These are phyloP conservation scores for Babesia gibsoni DNA, from an alignment of 169 alveolate species.

Conservation along the genomic window DNA sequence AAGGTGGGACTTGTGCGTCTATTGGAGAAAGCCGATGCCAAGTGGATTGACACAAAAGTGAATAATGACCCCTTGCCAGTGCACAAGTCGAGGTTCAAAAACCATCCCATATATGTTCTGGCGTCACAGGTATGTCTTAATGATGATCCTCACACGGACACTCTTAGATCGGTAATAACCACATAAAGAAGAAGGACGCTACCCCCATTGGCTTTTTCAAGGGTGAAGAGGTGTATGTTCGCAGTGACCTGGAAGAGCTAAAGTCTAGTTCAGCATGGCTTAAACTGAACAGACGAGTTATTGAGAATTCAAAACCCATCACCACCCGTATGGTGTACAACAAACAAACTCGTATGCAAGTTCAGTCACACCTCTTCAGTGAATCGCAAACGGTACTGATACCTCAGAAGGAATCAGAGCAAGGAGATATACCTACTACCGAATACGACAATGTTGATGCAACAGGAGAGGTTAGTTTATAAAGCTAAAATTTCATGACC, in stretches of 20 bases:
- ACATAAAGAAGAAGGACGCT: conserved; percentile 13
- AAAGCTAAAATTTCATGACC: no score
- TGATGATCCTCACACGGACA: neutral
- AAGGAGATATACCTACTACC: conserved; percentile 10
- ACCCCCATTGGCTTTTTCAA: conserved; percentile 16
- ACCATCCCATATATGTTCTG: conserved; percentile 51
- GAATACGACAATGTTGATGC: conserved; percentile 35
- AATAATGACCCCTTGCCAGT: conserved; percentile 46
- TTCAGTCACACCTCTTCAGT: neutral
- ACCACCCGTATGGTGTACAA: conserved; percentile 8
- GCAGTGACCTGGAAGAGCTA: conserved; percentile 38
- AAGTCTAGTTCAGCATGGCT: conserved; percentile 48
- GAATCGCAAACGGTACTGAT: conserved; percentile 25
- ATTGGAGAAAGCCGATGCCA: conserved; percentile 42
- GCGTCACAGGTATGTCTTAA: conserved; percentile 41
- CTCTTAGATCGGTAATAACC: conserved; percentile 26
- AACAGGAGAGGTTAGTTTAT: conserved; percentile 27
- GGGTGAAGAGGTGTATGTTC: conserved; percentile 43
- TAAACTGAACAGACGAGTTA: conserved; percentile 37
- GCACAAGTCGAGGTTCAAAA: conserved; percentile 14
- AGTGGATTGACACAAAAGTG: conserved; percentile 14
- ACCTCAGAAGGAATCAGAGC: neutral
- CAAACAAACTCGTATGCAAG: conserved; percentile 10
- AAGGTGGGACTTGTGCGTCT: conserved; percentile 4
- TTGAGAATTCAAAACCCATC: conserved; percentile 32